Evolutionary conservation across 257 asterid species (phyloP).

Genomic region (Nemophila menziesii): DNA sequence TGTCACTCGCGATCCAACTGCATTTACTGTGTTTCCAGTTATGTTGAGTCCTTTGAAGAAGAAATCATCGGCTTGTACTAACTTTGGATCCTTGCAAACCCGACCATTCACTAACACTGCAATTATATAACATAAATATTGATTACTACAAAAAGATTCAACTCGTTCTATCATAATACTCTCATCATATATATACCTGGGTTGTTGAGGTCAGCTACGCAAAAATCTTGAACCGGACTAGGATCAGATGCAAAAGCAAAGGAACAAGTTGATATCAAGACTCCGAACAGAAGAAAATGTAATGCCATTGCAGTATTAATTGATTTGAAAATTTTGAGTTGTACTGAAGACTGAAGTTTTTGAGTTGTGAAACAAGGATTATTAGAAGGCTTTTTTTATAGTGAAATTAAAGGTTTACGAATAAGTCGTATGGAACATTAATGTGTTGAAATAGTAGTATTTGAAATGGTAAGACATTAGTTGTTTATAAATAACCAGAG

Average conservation of each 20-base stretch:
- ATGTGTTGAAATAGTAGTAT: too few species aligned
- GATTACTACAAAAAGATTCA: neutral
- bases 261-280: conserved; percentile 11
- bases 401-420: too few species aligned
- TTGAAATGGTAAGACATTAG: too few species aligned
- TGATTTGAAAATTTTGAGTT: neutral
- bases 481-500: too few species aligned
- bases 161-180: neutral
- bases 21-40: conserved; percentile 20
- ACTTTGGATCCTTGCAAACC: conserved; percentile 27
- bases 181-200: conserved; percentile 16
- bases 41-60: conserved; percentile 23
- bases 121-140: neutral
- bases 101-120: conserved; percentile 25
- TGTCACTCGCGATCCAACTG: conserved; percentile 27
- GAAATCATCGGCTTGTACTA: conserved; percentile 20
- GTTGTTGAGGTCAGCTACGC: conserved; percentile 23
- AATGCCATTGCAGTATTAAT: conserved; percentile 18
- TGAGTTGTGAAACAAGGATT: neutral
- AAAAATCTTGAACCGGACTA: conserved; percentile 40
- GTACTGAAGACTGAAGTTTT: neutral
- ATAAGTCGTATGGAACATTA: too few species aligned
- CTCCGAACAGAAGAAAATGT: conserved; percentile 6
- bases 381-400: neutral
- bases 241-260: conserved; percentile 30